Conservation (phyloP, 2,329 filamentous ascomycete species). For the Hawksworthiomyces lignivorus region DNA sequence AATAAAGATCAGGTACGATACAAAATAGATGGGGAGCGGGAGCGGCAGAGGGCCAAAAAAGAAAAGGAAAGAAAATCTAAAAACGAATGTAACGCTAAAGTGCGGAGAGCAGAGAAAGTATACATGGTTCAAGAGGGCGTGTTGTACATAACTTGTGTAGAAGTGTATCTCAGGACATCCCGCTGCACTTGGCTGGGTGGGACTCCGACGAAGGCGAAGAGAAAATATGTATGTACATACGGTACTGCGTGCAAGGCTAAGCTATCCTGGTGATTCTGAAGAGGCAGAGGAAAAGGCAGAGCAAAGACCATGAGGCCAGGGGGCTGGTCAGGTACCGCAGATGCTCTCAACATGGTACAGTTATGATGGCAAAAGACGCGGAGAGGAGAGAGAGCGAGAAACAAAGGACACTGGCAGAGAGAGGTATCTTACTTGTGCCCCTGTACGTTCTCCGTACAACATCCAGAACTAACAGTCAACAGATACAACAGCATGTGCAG, state of each 20-base stretch:
- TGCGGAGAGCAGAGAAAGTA: background rate
- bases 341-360: background rate
- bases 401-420: background rate
- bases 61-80: background rate
- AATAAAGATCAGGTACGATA: background rate
- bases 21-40: background rate
- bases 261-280: no score
- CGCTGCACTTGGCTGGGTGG: no score
- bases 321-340: constrained; percentile 1
- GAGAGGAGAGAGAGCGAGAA: background rate
- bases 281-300: background rate
- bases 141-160: no score
- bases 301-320: background rate
- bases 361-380: no score
- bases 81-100: background rate
- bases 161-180: no score
- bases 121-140: no score
- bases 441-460: no score
- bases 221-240: no score
- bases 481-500: background rate
- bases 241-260: no score
- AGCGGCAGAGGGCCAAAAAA: constrained; percentile 1
- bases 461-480: background rate
- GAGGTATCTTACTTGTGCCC: no score
- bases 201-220: no score